Percentiles rank a stretch among this genome's conserved stretches.
phyloP scores from a whole-genome alignment of 2,329 filamentous ascomycete species.

The Cladosporium sp. region DNA sequence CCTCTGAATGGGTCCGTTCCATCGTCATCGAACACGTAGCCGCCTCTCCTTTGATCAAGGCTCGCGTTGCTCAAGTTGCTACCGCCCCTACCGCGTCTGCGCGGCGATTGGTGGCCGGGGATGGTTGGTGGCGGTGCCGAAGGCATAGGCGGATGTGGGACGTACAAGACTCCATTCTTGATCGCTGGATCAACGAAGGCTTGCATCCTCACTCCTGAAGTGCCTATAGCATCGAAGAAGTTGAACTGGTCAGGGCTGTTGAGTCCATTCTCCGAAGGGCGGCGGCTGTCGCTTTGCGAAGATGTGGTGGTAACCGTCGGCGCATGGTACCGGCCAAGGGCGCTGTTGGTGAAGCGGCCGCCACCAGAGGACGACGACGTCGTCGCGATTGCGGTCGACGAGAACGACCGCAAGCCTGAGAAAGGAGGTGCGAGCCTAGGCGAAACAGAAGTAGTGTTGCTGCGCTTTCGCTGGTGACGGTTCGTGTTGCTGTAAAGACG shows the following conservation, averaged over 20 bases:
- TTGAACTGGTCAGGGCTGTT: conserved; percentile 42
- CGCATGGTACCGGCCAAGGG: conserved; percentile 25
- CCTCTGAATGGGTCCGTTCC: conserved; percentile 41
- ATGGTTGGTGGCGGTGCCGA: conserved; percentile 17
- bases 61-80: conserved; percentile 36
- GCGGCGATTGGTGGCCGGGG: not conserved
- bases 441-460: conserved; percentile 67
- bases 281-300: conserved; percentile 31
- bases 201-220: conserved; percentile 78
- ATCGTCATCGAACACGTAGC: conserved; percentile 40
- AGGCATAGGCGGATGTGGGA: conserved; percentile 33
- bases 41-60: conserved; percentile 35
- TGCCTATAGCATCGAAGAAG: conserved; percentile 87
- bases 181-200: conserved; percentile 73
- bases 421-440: conserved; percentile 68
- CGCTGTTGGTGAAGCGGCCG: conserved; percentile 27
- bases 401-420: conserved; percentile 74
- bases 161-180: conserved; percentile 36
- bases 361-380: conserved; percentile 38
- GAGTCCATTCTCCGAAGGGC: conserved; percentile 28
- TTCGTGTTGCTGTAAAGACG: conserved; percentile 65
- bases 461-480: conserved; percentile 77
- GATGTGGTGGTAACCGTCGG: conserved; percentile 25
- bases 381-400: conserved; percentile 48
- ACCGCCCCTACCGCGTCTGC: conserved; percentile 29